Conservation (phyloP, 2,329 filamentous ascomycete species). For the Penicillium concentricum region DNA sequence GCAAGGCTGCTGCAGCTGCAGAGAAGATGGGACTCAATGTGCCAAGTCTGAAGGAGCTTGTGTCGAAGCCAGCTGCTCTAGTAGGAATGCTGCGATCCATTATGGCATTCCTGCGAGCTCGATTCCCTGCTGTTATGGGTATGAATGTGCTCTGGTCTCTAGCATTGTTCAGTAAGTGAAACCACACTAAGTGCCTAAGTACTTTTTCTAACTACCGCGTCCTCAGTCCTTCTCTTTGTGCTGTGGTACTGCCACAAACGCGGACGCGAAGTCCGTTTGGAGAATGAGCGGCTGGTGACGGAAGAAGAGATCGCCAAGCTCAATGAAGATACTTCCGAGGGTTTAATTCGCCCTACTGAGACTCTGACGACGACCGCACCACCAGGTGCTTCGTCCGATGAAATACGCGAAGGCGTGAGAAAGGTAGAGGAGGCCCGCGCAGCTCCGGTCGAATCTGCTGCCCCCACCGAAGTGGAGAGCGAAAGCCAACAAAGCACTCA, state of each 20-base stretch:
- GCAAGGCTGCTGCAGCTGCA: conserved; percentile 55
- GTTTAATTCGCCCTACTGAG: conserved; percentile 34
- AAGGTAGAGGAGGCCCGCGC: conserved; percentile 38
- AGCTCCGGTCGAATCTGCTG: conserved; percentile 20
- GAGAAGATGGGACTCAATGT: conserved; percentile 67
- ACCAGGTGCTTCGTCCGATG: conserved; percentile 39
- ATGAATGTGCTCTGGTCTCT: conserved; percentile 90
- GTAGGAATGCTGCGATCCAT: conserved; percentile 86
- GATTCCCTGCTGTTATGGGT: conserved; percentile 88
- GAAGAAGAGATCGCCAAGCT: conserved; percentile 45
- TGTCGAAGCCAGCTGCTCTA: conserved; percentile 83
- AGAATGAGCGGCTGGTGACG: conserved; percentile 55
- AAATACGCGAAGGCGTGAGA: conserved; percentile 42
- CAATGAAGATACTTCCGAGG: conserved; percentile 36
- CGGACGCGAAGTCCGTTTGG: conserved; percentile 78
- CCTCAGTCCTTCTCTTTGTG: conserved; percentile 78
- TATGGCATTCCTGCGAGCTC: conserved; percentile 77
- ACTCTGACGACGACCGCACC: conserved; percentile 43
- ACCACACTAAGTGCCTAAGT: not conserved
- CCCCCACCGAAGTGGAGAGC: conserved; percentile 12
- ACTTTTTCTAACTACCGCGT: not conserved
- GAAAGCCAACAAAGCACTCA: conserved; percentile 2
- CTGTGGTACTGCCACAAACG: conserved; percentile 99
- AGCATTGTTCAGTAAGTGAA: conserved; percentile 73
- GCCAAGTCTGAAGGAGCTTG: conserved; percentile 71